These are phyloP conservation scores for Backusella luteola DNA, from an alignment of 192 early-diverging fungal genomes.

Conservation along the genomic window DNA sequence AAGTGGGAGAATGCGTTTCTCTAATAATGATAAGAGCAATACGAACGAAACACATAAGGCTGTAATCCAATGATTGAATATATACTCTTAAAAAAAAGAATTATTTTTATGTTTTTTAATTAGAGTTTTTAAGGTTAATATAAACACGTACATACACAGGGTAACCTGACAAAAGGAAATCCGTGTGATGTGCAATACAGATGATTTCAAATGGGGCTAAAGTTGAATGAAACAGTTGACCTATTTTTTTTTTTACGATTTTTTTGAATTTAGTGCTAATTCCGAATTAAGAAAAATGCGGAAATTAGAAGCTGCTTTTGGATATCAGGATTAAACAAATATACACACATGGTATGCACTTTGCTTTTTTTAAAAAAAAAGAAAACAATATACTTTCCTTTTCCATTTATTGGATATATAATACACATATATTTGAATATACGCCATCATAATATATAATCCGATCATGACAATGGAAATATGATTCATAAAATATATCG, in stretches of 20 bases:
- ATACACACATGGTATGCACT: too few species aligned
- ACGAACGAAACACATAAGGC: background rate
- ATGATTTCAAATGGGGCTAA: background rate
- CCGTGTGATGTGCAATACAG: slow-evolving; percentile 10
- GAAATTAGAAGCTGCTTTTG: background rate
- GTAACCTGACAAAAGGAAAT: background rate
- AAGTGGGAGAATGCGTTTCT: background rate
- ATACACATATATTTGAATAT: too few species aligned
- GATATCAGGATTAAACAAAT: background rate
- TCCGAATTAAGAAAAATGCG: slow-evolving; percentile 12
- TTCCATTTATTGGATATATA: background rate
- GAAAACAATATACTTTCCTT: background rate
- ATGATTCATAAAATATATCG: background rate
- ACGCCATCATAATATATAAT: background rate
- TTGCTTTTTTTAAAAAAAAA: background rate
- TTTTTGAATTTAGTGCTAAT: background rate
- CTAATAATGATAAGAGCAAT: background rate
- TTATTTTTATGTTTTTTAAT: background rate
- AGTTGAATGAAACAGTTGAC: background rate
- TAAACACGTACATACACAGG: background rate
- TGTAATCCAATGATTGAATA: background rate
- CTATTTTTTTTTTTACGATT: background rate
- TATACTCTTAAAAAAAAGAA: background rate
- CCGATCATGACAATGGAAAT: background rate
- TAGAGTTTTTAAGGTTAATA: background rate